Base-by-base conservation (phyloP, 257 asterid species). In the Handroanthus guayacan region DNA sequence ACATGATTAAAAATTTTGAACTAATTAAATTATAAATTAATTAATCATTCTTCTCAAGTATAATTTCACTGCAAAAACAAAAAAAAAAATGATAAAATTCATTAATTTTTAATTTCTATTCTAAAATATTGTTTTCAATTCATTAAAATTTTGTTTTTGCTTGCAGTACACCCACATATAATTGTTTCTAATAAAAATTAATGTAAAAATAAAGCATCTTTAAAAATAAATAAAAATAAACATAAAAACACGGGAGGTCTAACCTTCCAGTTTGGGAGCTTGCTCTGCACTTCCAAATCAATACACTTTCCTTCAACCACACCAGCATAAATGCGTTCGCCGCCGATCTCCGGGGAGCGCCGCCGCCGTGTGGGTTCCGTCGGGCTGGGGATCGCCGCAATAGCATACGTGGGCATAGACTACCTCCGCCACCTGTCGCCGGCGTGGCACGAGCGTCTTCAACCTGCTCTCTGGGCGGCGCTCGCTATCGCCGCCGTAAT, bases 381-480 rank as follows among this genome's bases (percentile, higher is more conserved):
- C 41, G 99, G 98, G 3, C 84, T 95, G 37, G 99, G 99, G 38
- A 72, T 95, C 37, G 92, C 93, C 5, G 99, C 99, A 14, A 77
- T 89, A 25, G 86, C 98, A 0, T 95, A 95, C 62, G 87, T 95
- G 2, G 82, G 87, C 43, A 75, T 95, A 20, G 99, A 95, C 82
- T 95, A 95, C 79, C 89, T 91, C 78, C 97, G 98, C 74, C 96
- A 91, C 82, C 25, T 87, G 14, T 92, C 97, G n/a, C 95, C 97
- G 72, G n/a, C 68, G 48, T 93, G 97, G 98, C 99, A 95, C 86
- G 86, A 80, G 81, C 83, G 82, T 34, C 86, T 95, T 70, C 99
- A 95, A 86, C 99, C 99, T 5, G 79, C 77, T 48, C 86, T 93
- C 18, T 93, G 98, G 99, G 83, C 79, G 37, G 84, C 69, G 47